Evolutionary conservation across 1,284 basidiomycete genomes (phyloP).

Genomic region (Mixia osmundae): DNA sequence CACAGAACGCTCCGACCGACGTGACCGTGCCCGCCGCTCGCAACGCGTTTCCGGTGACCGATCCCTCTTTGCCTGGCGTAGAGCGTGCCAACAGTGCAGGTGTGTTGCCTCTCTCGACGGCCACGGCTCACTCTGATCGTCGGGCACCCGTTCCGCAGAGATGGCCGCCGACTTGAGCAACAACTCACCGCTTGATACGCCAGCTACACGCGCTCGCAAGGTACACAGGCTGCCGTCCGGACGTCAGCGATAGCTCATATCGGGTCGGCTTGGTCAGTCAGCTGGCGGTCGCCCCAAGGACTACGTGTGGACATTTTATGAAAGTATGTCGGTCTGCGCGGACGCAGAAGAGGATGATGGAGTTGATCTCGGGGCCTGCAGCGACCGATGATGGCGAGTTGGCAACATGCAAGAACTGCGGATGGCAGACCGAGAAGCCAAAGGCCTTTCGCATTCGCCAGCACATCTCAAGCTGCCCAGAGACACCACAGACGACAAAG

Average conservation of each 20-base stretch:
- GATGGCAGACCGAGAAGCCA: conserved; percentile 18
- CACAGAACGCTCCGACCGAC: no score
- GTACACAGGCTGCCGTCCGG: not conserved
- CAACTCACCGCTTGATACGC: no score
- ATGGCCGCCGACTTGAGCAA: no score
- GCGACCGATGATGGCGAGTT: not conserved
- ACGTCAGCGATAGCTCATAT: not conserved
- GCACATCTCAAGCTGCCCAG: conserved; percentile 13
- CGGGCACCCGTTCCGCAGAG: no score
- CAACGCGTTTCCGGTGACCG: no score
- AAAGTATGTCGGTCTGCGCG: conserved; percentile 8
- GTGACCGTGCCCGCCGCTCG: no score
- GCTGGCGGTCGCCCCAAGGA: conserved; percentile 13
- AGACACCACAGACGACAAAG: conserved; percentile 9
- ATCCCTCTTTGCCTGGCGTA: no score
- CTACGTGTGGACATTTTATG: conserved; percentile 15
- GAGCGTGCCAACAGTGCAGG: no score
- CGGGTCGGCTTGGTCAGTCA: not conserved
- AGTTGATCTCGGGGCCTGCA: not conserved
- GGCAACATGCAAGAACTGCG: conserved; percentile 7
- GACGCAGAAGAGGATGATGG: not conserved
- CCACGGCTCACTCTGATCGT: no score
- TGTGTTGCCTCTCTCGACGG: no score
- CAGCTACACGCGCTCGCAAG: no score
- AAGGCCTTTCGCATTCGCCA: conserved; percentile 19